Conservation (phyloP, 1,284 basidiomycete species). For the Ustilago loliicola region DNA sequence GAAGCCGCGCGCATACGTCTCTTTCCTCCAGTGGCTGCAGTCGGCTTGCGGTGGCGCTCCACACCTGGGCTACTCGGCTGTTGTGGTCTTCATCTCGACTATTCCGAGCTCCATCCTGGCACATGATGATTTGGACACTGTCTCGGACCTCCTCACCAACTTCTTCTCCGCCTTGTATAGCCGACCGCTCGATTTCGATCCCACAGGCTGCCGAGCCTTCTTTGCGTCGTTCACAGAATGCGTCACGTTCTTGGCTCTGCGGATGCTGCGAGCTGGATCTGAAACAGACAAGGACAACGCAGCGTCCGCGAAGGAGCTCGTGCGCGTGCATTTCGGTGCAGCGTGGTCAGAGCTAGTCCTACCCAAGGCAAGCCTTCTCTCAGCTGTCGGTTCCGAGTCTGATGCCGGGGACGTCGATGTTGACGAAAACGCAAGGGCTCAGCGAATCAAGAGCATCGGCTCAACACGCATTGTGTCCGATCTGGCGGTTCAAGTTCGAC, state of each 20-base stretch:
- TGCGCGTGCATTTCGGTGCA: slow-evolving; percentile 37
- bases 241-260: slow-evolving; percentile 74
- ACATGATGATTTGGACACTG: slow-evolving; percentile 67
- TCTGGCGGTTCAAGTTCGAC: slow-evolving; percentile 66
- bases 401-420: slow-evolving; percentile 29
- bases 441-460: slow-evolving; percentile 73
- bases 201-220: slow-evolving; percentile 74
- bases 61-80: slow-evolving; percentile 80
- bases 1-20: slow-evolving; percentile 42
- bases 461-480: slow-evolving; percentile 74
- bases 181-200: slow-evolving; percentile 74
- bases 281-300: slow-evolving; percentile 8
- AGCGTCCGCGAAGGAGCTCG: slow-evolving; percentile 29
- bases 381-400: slow-evolving; percentile 70
- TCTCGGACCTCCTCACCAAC: slow-evolving; percentile 76
- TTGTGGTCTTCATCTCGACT: slow-evolving; percentile 83
- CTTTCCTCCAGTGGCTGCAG: slow-evolving; percentile 80
- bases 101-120: slow-evolving; percentile 75
- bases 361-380: slow-evolving; percentile 18
- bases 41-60: slow-evolving; percentile 83
- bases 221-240: slow-evolving; percentile 80
- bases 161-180: slow-evolving; percentile 83
- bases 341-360: slow-evolving; percentile 50
- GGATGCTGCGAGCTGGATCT: slow-evolving; percentile 27
- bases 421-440: slow-evolving; percentile 37